phyloP scores from a whole-genome alignment of 1,284 basidiomycete species.

The Tetrapyrgos nigripes region DNA sequence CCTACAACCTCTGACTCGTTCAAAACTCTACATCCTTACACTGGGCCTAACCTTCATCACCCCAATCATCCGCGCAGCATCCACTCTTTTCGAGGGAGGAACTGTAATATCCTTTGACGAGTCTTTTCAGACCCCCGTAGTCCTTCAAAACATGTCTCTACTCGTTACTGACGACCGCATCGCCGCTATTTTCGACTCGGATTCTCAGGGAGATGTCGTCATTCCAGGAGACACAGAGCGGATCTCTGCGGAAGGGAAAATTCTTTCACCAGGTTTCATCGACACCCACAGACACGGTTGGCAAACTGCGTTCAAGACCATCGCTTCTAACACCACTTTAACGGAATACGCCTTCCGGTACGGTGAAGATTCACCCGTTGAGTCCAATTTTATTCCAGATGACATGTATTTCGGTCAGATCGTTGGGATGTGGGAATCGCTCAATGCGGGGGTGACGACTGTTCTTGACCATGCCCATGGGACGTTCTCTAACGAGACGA shows the following conservation, averaged over 20 bases:
- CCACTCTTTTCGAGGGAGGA: neutral
- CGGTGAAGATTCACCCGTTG: neutral
- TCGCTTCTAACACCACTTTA: constrained; percentile 6
- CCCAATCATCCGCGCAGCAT: neutral
- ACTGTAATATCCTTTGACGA: neutral
- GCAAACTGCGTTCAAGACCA: constrained; percentile 11
- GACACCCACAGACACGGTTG: constrained; percentile 17
- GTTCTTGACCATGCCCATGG: constrained; percentile 16
- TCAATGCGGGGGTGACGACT: constrained; percentile 15
- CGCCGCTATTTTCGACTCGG: neutral
- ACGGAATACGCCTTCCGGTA: neutral
- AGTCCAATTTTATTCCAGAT: neutral
- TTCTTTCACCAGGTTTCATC: constrained; percentile 17
- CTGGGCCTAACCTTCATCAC: neutral
- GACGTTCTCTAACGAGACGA: constrained; percentile 14
- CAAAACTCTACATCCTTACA: too few species aligned
- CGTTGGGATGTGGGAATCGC: constrained; percentile 5
- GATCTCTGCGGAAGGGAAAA: constrained; percentile 3
- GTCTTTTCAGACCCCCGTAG: neutral
- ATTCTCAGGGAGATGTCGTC: neutral
- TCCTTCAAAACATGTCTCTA: neutral
- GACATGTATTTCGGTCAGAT: constrained; percentile 2
- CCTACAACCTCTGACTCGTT: too few species aligned
- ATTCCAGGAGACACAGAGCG: neutral
- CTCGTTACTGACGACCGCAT: neutral